Evolutionary conservation across 768 basidiomycete genomes (phyloP).

Genomic region (Leccinum truebloodii): DNA sequence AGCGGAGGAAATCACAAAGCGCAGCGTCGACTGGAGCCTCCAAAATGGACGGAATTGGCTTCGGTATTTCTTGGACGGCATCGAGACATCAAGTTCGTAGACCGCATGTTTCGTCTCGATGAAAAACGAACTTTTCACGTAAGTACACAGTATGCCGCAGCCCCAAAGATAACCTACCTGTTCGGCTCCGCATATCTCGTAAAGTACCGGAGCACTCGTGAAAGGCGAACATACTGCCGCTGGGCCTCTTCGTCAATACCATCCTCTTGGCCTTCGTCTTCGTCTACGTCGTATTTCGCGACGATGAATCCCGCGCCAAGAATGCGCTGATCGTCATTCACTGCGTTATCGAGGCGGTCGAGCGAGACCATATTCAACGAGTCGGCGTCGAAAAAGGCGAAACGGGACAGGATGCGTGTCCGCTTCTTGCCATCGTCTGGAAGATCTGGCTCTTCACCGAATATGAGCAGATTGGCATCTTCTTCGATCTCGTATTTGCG

Average conservation of each 20-base stretch:
- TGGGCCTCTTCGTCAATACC: slow-evolving; percentile 37
- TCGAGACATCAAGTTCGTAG: slow-evolving; percentile 50
- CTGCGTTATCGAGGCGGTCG: not conserved
- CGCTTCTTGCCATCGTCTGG: slow-evolving; percentile 47
- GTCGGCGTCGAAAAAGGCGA: slow-evolving; percentile 59
- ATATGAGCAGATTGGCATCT: slow-evolving; percentile 34
- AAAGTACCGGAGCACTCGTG: slow-evolving; percentile 46
- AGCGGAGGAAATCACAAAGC: slow-evolving; percentile 42
- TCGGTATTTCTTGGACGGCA: slow-evolving; percentile 48
- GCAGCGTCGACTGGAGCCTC: slow-evolving; percentile 50
- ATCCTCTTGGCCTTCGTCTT: slow-evolving; percentile 65
- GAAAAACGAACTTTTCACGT: slow-evolving; percentile 52
- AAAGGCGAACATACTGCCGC: slow-evolving; percentile 45
- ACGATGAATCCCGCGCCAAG: slow-evolving; percentile 58
- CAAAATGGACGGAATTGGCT: slow-evolving; percentile 48
- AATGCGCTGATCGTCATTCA: slow-evolving; percentile 40
- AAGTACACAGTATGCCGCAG: slow-evolving; percentile 1
- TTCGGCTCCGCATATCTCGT: slow-evolving; percentile 51
- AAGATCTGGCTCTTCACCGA: slow-evolving; percentile 44
- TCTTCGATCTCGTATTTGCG: slow-evolving; percentile 38
- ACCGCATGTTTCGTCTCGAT: slow-evolving; percentile 65
- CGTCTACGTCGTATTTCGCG: slow-evolving; percentile 51
- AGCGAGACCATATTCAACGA: slow-evolving; percentile 45
- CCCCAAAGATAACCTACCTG: slow-evolving; percentile 44
- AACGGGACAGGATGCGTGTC: slow-evolving; percentile 56